Conservation (phyloP, 805 yeast genomes). For the Kregervanrija delftensis region DNA sequence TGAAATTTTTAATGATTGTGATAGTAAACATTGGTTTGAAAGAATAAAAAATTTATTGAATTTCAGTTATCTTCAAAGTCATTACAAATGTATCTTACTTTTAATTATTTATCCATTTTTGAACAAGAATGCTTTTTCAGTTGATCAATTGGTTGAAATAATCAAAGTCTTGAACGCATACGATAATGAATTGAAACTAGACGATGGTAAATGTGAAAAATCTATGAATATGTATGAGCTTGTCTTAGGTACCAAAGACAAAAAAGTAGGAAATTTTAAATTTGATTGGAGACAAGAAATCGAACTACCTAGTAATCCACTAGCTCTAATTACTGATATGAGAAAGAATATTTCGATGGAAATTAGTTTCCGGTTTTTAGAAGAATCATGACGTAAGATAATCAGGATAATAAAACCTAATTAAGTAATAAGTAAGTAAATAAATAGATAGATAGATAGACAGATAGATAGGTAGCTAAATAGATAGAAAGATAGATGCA, state of each 20-base stretch:
- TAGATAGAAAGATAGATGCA: too few species aligned
- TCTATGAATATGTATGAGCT: slow-evolving; percentile 17
- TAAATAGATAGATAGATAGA: too few species aligned
- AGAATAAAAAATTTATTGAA: slow-evolving; percentile 35
- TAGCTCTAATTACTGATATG: slow-evolving; percentile 12
- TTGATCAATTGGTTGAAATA: slow-evolving; percentile 18
- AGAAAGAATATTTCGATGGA: slow-evolving; percentile 22
- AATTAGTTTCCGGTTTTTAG: slow-evolving; percentile 23
- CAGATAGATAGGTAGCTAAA: too few species aligned
- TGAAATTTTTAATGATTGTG: slow-evolving; percentile 35
- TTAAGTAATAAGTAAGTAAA: background rate
- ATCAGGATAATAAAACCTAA: background rate
- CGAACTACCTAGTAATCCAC: slow-evolving; percentile 10
- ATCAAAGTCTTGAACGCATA: slow-evolving; percentile 21
- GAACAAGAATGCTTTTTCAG: slow-evolving; percentile 11
- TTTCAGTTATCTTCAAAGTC: slow-evolving; percentile 47
- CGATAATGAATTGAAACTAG: slow-evolving; percentile 13
- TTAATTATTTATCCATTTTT: slow-evolving; percentile 38
- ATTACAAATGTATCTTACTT: slow-evolving; percentile 41
- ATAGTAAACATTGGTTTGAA: slow-evolving; percentile 16
- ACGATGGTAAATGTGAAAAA: slow-evolving; percentile 7
- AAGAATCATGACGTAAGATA: slow-evolving; percentile 1
- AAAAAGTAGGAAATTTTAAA: background rate
- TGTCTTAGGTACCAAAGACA: slow-evolving; percentile 5
- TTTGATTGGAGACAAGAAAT: slow-evolving; percentile 15